A percentile compares a stretch with the other conserved stretches of the same genome.
phyloP scores from a whole-genome alignment of 495 filamentous ascomycete genomes.

The Elaphomyces granulatus region DNA sequence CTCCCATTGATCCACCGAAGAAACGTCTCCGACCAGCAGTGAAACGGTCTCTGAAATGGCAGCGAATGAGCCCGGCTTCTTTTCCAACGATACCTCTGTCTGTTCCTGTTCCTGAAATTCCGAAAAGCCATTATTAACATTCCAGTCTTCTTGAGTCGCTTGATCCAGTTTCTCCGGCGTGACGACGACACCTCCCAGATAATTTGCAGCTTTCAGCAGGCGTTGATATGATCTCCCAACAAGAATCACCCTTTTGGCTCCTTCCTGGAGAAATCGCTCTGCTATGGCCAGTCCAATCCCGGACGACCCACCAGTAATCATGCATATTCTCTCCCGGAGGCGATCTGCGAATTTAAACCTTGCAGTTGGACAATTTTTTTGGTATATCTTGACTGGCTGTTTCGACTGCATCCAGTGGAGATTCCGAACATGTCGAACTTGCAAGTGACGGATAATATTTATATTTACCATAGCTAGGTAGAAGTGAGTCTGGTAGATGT shows the following conservation, averaged over 20 bases:
- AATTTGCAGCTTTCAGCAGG: constrained; percentile 24
- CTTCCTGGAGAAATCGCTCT: constrained; percentile 46
- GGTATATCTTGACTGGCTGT: no score
- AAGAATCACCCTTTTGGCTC: constrained; percentile 40
- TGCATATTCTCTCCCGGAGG: background rate
- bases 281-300: constrained; percentile 60
- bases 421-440: no score
- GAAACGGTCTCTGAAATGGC: background rate
- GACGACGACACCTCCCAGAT: constrained; percentile 7
- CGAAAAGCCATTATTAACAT: constrained; percentile 11
- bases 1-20: constrained; percentile 30
- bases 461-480: no score
- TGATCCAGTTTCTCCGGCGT: background rate
- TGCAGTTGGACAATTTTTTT: no score
- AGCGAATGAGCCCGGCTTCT: background rate
- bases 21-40: constrained; percentile 35
- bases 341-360: background rate
- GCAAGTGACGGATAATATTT: no score
- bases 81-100: constrained; percentile 4
- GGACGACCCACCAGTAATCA: constrained; percentile 41
- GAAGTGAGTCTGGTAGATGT: no score
- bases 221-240: constrained; percentile 31
- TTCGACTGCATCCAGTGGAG: no score
- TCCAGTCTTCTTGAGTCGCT: background rate
- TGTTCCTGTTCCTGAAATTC: constrained; percentile 6